Percentiles rank a stretch among this genome's conserved stretches.
These are phyloP conservation scores for Trypanosoma rangeli DNA, from an alignment of 208 protist species.

Conservation along the genomic window DNA sequence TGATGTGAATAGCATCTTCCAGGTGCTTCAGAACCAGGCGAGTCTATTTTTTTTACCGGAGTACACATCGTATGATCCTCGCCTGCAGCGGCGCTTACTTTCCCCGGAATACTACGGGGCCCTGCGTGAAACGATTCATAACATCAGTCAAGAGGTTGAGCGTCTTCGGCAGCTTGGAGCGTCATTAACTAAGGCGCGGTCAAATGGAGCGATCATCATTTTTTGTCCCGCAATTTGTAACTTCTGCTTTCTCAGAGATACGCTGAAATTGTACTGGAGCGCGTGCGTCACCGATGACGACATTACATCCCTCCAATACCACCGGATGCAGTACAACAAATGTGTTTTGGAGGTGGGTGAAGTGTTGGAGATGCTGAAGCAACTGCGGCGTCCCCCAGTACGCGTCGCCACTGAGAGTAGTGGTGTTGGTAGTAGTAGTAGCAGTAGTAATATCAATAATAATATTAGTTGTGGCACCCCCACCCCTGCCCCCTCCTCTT, in stretches of 20 bases:
- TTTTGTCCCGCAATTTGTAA: slow-evolving; percentile 67
- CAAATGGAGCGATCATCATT: slow-evolving; percentile 36
- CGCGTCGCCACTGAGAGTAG: background rate
- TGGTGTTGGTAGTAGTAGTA: background rate
- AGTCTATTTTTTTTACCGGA: slow-evolving; percentile 62
- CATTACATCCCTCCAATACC: slow-evolving; percentile 52
- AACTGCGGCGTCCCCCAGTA: slow-evolving; percentile 41
- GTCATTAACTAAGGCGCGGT: background rate
- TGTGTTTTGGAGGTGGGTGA: slow-evolving; percentile 33
- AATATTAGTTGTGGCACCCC: background rate
- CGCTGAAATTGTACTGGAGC: slow-evolving; percentile 64
- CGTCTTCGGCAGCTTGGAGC: slow-evolving; percentile 33
- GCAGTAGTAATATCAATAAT: background rate
- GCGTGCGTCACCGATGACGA: slow-evolving; percentile 69
- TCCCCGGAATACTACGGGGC: slow-evolving; percentile 59
- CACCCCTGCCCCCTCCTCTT: no score
- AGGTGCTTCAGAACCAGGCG: slow-evolving; percentile 42
- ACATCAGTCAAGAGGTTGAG: slow-evolving; percentile 54
- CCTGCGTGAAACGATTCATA: slow-evolving; percentile 48
- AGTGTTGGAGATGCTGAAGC: slow-evolving; percentile 35
- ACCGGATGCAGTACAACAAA: slow-evolving; percentile 49
- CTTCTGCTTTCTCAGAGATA: slow-evolving; percentile 59
- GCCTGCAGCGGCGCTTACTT: slow-evolving; percentile 51
- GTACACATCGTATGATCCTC: slow-evolving; percentile 66
- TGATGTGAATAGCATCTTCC: slow-evolving; percentile 67